Conservation (phyloP, 1,284 basidiomycete species). For the Ustilago tritici region DNA sequence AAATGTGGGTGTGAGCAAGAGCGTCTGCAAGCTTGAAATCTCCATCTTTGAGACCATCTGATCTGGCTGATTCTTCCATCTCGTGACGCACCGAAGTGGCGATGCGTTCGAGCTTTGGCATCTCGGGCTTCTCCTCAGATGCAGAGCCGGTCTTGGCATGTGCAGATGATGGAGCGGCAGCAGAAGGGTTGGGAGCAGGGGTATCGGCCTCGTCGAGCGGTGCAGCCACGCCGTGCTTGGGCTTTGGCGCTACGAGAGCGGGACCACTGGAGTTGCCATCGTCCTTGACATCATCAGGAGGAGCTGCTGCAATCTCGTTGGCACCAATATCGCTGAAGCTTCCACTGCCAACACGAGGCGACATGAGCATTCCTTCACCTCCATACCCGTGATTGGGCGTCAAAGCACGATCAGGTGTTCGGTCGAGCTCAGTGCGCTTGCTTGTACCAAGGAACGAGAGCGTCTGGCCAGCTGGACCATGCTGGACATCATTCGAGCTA, state of each 20-base stretch:
- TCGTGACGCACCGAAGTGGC: constrained; percentile 53
- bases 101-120: constrained; percentile 55
- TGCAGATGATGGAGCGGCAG: constrained; percentile 9
- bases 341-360: constrained; percentile 37
- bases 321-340: constrained; percentile 32
- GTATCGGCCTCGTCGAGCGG: constrained; percentile 35
- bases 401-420: constrained; percentile 43
- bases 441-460: constrained; percentile 50
- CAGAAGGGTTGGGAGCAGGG: constrained; percentile 25
- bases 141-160: not conserved
- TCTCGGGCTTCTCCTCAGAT: constrained; percentile 26
- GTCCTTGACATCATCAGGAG: constrained; percentile 33
- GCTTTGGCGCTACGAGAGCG: constrained; percentile 33
- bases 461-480: constrained; percentile 49
- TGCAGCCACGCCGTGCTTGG: constrained; percentile 35
- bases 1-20: constrained; percentile 44
- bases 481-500: constrained; percentile 51
- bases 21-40: constrained; percentile 66
- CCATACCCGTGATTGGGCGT: constrained; percentile 47
- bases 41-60: constrained; percentile 59
- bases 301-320: constrained; percentile 41
- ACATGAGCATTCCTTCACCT: constrained; percentile 30
- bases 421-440: constrained; percentile 32
- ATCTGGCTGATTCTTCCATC: constrained; percentile 58
- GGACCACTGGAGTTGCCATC: constrained; percentile 9